Base-by-base conservation (phyloP, 805 yeast genomes). In the Starmerella tilneyi region DNA sequence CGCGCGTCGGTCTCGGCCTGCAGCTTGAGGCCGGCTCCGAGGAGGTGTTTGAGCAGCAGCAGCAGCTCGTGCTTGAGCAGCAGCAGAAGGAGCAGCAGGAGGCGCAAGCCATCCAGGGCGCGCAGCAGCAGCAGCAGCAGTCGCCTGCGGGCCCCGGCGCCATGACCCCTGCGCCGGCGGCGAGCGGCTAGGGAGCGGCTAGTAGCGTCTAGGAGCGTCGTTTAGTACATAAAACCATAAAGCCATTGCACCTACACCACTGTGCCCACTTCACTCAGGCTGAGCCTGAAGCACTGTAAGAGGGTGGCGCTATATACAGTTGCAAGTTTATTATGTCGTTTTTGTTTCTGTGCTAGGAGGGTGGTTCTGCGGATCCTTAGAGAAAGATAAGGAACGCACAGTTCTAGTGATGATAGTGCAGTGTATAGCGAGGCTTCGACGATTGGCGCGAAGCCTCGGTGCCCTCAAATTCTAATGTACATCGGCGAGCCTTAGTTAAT, bases 21-120 rank as follows among this genome's bases (percentile, higher is more conserved):
- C 96, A 89, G 72, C 80, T 92, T 55, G 97, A 92, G 73, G 79
- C 92, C 54, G 96, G 96, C 62, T 79, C 83, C 60, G 94, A 88
- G 70, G 92, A 84, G 70, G 75, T 85, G 57, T 78, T 84, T 74
- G 74, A 83, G 56, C 63, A 61, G 55, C 64, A 60, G 57, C 65
- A 59, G 56, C 61, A 51, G 54, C 41, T 53, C 33, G 43, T 49
- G 50, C 43, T 47, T 19, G 49, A 49, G 46, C 45, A 32, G 32
- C 56, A 52, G 50, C 49, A 43, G 44, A 38, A 48, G 49, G 38
- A 34, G 38, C 38, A 34, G 27, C 45, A 44, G 37, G 45, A 45
- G 50, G 52, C 51, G 36, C 38, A 34, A 19, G 9, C 22, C 19
- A 34, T 34, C 38, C 38, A 34, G 38, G 27, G 23, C 19, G 27